These are phyloP conservation scores for Rosa rugosa DNA, from an alignment of 306 rosid species.

Conservation along the genomic window DNA sequence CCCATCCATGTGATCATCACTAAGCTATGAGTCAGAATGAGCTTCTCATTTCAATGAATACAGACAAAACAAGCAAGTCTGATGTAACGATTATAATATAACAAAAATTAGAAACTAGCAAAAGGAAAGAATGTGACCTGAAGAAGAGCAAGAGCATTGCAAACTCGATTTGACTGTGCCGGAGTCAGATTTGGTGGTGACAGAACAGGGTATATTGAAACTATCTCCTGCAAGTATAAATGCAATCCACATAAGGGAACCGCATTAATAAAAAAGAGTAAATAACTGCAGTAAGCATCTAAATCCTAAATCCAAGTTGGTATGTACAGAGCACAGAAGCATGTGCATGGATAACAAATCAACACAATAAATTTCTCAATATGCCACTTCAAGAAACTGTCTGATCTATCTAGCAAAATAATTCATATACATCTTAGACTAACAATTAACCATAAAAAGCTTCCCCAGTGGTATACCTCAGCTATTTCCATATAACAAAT, in stretches of 20 bases:
- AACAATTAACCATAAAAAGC: not conserved
- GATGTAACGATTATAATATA: not conserved
- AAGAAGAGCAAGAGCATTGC: slow-evolving; percentile 94
- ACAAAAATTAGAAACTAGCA: not conserved
- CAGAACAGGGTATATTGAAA: slow-evolving; percentile 70
- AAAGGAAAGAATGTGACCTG: slow-evolving; percentile 54
- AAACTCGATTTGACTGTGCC: slow-evolving; percentile 83
- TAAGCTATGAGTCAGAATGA: not conserved
- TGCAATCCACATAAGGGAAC: not conserved
- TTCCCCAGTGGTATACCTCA: not conserved
- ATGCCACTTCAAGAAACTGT: not conserved
- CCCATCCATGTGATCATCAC: not conserved
- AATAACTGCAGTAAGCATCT: not conserved
- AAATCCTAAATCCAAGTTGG: not conserved
- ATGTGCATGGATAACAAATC: slow-evolving; percentile 3
- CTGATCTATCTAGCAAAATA: not conserved
- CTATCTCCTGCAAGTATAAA: slow-evolving; percentile 61
- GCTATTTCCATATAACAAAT: not conserved
- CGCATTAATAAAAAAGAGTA: not conserved
- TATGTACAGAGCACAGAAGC: not conserved
- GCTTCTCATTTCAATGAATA: not conserved
- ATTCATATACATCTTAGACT: not conserved
- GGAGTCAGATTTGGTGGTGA: slow-evolving; percentile 72
- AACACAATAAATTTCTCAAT: not conserved
- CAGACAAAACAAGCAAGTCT: not conserved